Conservation (phyloP, 257 asterid species). For the Solanum arcanum region DNA sequence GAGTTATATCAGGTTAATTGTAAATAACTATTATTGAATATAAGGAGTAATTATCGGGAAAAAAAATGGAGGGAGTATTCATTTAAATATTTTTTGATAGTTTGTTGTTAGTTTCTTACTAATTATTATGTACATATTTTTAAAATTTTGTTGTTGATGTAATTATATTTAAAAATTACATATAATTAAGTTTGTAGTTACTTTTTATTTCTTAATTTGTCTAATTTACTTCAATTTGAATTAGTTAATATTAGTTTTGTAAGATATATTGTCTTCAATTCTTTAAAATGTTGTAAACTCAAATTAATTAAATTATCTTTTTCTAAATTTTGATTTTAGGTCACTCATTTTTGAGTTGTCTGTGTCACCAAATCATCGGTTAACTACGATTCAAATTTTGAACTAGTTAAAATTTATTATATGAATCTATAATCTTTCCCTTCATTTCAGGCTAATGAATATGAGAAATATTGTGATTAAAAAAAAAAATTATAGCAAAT, state of each 20-base stretch:
- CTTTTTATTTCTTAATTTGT: no score
- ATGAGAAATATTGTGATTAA: neutral
- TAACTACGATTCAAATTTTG: neutral
- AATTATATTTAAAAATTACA: no score
- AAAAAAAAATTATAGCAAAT: no score
- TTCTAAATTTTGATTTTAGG: neutral
- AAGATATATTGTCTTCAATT: no score
- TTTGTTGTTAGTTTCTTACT: no score
- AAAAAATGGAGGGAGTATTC: no score
- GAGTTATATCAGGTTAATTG: no score
- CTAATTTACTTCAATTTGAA: neutral
- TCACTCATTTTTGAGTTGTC: neutral
- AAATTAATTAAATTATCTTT: no score
- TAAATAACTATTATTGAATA: no score
- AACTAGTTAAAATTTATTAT: neutral
- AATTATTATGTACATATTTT: neutral
- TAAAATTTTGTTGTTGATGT: neutral
- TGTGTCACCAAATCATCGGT: neutral
- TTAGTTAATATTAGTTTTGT: neutral
- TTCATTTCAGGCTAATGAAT: neutral
- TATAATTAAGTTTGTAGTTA: no score
- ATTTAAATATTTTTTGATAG: no score
- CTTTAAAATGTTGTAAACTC: neutral
- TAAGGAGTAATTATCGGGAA: accelerated
- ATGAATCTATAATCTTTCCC: neutral